Evolutionary conservation across 495 filamentous ascomycete genomes (phyloP).

Genomic region (Neurospora africana): DNA sequence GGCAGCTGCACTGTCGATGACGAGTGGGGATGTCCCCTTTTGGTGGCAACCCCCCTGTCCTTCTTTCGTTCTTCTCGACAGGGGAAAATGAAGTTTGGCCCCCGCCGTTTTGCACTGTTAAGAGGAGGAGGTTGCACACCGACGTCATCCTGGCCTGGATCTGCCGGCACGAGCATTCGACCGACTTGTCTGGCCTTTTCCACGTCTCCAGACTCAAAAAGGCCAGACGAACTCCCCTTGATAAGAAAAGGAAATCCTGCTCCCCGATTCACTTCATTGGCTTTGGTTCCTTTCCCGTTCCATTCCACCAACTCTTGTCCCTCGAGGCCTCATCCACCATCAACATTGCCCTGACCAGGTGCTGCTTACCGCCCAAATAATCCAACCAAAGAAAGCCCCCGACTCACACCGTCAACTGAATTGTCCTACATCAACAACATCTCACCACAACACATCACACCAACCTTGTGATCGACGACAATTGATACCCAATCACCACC

Average conservation of each 20-base stretch:
- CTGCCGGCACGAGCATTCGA: not conserved
- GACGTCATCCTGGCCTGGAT: constrained; percentile 15
- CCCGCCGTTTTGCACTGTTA: not conserved
- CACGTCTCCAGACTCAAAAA: not conserved
- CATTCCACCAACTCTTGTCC: not conserved
- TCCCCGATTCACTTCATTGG: not conserved
- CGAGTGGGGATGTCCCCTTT: not conserved
- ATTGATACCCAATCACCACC: not conserved
- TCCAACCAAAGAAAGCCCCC: not conserved
- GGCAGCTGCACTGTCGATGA: not conserved
- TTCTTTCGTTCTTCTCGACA: not conserved
- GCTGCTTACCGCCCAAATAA: not conserved
- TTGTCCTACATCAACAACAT: not conserved
- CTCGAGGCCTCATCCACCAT: not conserved
- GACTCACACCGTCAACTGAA: not conserved
- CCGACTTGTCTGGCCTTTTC: not conserved
- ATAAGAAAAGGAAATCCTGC: constrained; percentile 6
- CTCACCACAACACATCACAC: not conserved
- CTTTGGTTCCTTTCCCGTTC: not conserved
- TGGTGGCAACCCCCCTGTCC: not conserved
- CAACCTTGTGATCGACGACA: not conserved
- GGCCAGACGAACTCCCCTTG: not conserved
- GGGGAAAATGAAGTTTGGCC: not conserved
- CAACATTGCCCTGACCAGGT: not conserved
- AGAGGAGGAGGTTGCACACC: constrained; percentile 14